These are phyloP conservation scores for Boletus sp. DNA, from an alignment of 768 basidiomycete species.

Conservation along the genomic window DNA sequence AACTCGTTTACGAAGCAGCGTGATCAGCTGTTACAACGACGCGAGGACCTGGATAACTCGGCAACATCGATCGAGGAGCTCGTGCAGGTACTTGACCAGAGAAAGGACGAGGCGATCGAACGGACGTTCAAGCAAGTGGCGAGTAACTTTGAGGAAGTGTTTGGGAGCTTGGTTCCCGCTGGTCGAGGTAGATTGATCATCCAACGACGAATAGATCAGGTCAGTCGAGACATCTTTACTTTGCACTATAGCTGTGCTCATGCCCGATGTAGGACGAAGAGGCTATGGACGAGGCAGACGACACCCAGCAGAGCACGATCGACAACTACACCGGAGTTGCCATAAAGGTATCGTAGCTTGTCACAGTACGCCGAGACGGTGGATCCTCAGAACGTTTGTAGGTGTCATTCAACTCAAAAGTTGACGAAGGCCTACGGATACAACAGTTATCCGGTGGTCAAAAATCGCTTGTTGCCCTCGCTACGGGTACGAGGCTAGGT, in stretches of 20 bases:
- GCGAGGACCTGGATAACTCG: slow-evolving; percentile 89
- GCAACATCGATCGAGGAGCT: slow-evolving; percentile 88
- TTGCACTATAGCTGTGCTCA: neutral
- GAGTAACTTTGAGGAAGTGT: slow-evolving; percentile 95
- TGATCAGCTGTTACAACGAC: slow-evolving; percentile 80
- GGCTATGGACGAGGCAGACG: slow-evolving; percentile 67
- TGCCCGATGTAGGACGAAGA: slow-evolving; percentile 51
- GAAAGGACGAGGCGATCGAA: slow-evolving; percentile 99
- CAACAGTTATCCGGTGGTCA: slow-evolving; percentile 97
- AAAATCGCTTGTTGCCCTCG: slow-evolving; percentile 93
- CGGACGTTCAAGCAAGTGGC: slow-evolving; percentile 98
- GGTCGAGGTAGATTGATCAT: slow-evolving; percentile 91
- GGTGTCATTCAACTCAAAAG: slow-evolving; percentile 99
- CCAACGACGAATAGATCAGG: slow-evolving; percentile 86
- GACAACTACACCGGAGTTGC: slow-evolving; percentile 97
- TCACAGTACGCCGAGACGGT: neutral
- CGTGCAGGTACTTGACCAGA: slow-evolving; percentile 89
- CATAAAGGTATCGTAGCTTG: slow-evolving; percentile 62
- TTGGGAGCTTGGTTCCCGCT: slow-evolving; percentile 92
- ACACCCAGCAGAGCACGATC: slow-evolving; percentile 69
- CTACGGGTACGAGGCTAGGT: slow-evolving; percentile 57
- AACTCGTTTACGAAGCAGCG: slow-evolving; percentile 97
- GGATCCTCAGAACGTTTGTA: slow-evolving; percentile 26
- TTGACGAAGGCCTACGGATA: slow-evolving; percentile 93
- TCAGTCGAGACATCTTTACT: slow-evolving; percentile 15